Conservation (phyloP, 768 basidiomycete species). For the Lactarius hatsudake region DNA sequence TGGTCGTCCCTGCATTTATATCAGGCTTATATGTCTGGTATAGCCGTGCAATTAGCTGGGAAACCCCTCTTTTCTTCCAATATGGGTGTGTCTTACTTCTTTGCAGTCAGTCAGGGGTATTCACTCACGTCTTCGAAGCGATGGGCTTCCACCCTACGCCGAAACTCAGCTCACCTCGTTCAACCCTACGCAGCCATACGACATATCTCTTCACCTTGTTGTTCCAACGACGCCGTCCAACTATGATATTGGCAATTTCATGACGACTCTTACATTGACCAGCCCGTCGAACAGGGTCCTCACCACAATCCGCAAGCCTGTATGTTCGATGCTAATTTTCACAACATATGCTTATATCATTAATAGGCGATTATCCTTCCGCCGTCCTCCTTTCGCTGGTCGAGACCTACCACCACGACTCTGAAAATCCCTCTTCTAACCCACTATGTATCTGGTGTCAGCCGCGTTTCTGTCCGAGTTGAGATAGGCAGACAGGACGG, state of each 20-base stretch:
- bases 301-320: slow-evolving; percentile 57
- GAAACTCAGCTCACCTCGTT: slow-evolving; percentile 49
- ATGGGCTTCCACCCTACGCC: slow-evolving; percentile 64
- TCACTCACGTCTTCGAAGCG: slow-evolving; percentile 41
- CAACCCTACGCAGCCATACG: slow-evolving; percentile 64
- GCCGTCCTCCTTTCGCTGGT: slow-evolving; percentile 39
- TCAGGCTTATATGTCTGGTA: slow-evolving; percentile 78
- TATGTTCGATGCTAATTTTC: slow-evolving; percentile 38
- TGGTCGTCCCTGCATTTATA: slow-evolving; percentile 56
- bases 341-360: background rate
- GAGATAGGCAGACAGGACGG: slow-evolving; percentile 70
- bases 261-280: slow-evolving; percentile 62
- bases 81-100: slow-evolving; percentile 60
- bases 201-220: slow-evolving; percentile 62
- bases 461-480: slow-evolving; percentile 54
- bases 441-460: slow-evolving; percentile 48
- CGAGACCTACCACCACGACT: slow-evolving; percentile 41
- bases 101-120: background rate
- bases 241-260: slow-evolving; percentile 79
- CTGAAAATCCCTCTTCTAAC: slow-evolving; percentile 58
- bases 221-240: slow-evolving; percentile 68
- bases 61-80: slow-evolving; percentile 64
- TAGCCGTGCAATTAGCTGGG: slow-evolving; percentile 68
- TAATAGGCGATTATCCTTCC: slow-evolving; percentile 59
- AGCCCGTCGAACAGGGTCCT: slow-evolving; percentile 65